Conservation (phyloP, 2,329 filamentous ascomycete genomes). For the Aspergillus pseudoviridinutans region DNA sequence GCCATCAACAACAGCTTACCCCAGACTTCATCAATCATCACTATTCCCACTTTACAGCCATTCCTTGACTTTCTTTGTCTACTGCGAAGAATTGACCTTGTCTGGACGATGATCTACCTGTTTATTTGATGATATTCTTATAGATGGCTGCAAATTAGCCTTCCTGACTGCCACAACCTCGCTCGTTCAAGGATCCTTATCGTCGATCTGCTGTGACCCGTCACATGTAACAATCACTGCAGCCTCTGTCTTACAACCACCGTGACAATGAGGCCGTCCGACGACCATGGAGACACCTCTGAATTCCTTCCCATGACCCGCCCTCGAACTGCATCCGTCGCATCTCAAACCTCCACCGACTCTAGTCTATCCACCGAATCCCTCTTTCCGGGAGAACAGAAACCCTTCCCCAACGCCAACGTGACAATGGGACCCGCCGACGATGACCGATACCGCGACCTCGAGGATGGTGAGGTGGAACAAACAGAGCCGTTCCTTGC, state of each 20-base stretch:
- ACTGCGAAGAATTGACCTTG: not conserved
- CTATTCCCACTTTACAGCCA: not conserved
- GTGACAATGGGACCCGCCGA: constrained; percentile 5
- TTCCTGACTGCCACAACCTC: not conserved
- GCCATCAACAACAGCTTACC: not conserved
- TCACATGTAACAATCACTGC: constrained; percentile 1
- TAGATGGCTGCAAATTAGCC: not conserved
- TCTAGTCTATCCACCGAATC: constrained; percentile 33
- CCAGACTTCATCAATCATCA: not conserved
- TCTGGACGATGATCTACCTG: not conserved
- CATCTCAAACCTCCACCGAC: constrained; percentile 30
- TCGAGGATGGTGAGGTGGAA: constrained; percentile 30
- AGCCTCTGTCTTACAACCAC: constrained; percentile 2
- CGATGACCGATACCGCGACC: constrained; percentile 30
- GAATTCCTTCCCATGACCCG: constrained; percentile 27
- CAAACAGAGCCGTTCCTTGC: constrained; percentile 24
- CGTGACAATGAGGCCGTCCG: constrained; percentile 24
- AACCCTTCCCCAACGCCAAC: constrained; percentile 11
- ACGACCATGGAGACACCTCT: constrained; percentile 16
- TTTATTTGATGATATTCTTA: not conserved
- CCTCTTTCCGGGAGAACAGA: constrained; percentile 25
- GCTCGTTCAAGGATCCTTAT: not conserved
- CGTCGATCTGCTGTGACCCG: not conserved
- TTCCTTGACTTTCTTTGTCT: not conserved
- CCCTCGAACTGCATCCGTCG: constrained; percentile 20